A percentile compares a stretch with the other conserved stretches of the same genome.
Conservation (phyloP, 306 rosid genomes). For the Fagus crenata region DNA sequence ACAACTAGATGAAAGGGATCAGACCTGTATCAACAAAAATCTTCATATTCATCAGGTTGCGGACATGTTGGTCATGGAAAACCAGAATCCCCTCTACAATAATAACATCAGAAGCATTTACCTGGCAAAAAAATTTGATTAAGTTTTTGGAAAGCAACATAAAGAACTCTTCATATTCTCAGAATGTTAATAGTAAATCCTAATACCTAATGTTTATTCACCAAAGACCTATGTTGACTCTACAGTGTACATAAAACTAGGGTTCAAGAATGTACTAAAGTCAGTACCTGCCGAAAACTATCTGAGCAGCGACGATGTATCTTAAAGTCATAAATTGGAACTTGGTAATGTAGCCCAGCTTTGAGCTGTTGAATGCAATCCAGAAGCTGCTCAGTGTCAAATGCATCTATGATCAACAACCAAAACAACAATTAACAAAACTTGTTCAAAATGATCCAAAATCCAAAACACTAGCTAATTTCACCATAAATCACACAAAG, state of each 20-base stretch:
- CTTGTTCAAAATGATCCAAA: neutral
- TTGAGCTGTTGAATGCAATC: constrained; percentile 73
- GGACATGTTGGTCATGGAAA: constrained; percentile 89
- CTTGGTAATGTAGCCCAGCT: constrained; percentile 67
- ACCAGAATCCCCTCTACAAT: constrained; percentile 97
- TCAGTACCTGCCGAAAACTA: constrained; percentile 81
- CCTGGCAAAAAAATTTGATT: constrained; percentile 47
- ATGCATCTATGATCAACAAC: constrained; percentile 58
- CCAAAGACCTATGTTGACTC: neutral
- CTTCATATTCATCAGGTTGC: constrained; percentile 94
- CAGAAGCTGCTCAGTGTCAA: constrained; percentile 85
- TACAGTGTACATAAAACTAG: neutral
- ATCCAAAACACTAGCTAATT: neutral
- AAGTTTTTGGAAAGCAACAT: neutral
- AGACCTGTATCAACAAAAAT: constrained; percentile 96
- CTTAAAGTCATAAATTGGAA: constrained; percentile 93
- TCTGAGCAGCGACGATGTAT: constrained; percentile 76
- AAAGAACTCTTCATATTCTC: neutral
- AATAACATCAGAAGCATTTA: constrained; percentile 93
- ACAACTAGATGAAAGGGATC: constrained; percentile 15
- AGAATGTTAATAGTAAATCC: constrained; percentile 2
- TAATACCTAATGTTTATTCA: neutral
- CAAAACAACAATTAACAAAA: neutral
- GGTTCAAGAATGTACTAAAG: neutral
- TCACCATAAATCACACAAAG: neutral